Conservation (phyloP, 352 stramenopile genomes). For the Elongisporangium undulatum region DNA sequence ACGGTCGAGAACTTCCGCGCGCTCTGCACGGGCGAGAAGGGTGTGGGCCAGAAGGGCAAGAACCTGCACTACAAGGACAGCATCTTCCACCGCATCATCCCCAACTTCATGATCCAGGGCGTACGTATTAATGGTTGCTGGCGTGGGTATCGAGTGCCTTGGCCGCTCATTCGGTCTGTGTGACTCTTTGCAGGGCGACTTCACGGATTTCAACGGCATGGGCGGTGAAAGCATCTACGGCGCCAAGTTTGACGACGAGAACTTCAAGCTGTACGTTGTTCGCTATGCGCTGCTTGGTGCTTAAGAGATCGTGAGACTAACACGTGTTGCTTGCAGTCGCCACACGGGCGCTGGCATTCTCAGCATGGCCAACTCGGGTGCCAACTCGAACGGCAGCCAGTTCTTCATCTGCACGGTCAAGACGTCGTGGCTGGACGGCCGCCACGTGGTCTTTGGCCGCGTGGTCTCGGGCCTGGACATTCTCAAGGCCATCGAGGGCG, state of each 20-base stretch:
- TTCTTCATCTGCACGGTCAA: conserved; percentile 97
- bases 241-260: conserved; percentile 74
- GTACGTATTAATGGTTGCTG: conserved; percentile 14
- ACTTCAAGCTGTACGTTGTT: conserved; percentile 76
- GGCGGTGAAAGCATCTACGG: conserved; percentile 80
- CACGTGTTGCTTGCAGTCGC: conserved; percentile 27
- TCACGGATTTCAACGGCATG: conserved; percentile 74
- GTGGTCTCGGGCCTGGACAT: conserved; percentile 96
- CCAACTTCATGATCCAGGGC: conserved; percentile 91
- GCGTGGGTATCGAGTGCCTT: not conserved
- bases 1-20: conserved; percentile 81
- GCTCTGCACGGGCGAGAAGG: conserved; percentile 75
- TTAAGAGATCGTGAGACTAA: not conserved
- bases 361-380: conserved; percentile 83
- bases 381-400: conserved; percentile 94
- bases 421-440: conserved; percentile 88
- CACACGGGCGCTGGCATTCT: conserved; percentile 64
- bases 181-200: conserved; percentile 47
- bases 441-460: conserved; percentile 91
- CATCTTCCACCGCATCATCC: conserved; percentile 97
- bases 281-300: conserved; percentile 1
- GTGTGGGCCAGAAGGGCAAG: conserved; percentile 91
- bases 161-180: not conserved
- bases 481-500: conserved; percentile 93
- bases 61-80: conserved; percentile 96